Evolutionary conservation across 108 stramenopile genomes (phyloP), one percentile per base, ranked within the genome.

Genomic region (Cylindrotheca fusiformis): DNA sequence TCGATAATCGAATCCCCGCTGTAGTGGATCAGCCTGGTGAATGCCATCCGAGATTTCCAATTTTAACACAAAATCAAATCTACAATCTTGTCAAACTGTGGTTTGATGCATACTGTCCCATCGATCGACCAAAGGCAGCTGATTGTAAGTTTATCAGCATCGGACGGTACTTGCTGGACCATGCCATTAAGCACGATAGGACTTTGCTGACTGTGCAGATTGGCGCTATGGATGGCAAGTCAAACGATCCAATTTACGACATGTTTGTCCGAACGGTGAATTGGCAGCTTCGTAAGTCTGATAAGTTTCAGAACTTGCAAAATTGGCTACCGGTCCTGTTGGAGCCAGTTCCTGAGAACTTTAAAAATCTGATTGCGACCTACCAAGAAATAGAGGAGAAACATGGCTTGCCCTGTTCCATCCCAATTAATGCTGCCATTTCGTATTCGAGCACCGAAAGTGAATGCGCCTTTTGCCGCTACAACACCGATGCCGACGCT

Each of bases 341-440:
- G 41, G 64, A 65, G 64, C 64, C 64, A 14, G 52, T 65, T 17
- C 64, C 54, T 23, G 29, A 20, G 24, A 65, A 65, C 54, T 65
- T 26, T 41, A 32, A 53, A 2, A 30, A 33, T 30, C n/a, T 65
- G 54, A 20, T 32, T 8, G 17, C 32, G 30, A 65, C 52, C 23
- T 65, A 65, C 33, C 19, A 25, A 6, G 33, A 2, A 4, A 41
- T 65, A 36, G 54, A 26, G 4, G 32, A 41, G 19, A 55, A 21
- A 0, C 31, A 0, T 0, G 64, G 54, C 12, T 52, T 65, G 2
- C 30, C 3, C 0, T 54, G 64, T 41, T 31, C 54, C n/a, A 52
- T 55, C 21, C 52, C 54, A 2, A 54, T 54, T 18, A 14, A 65
- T 36, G 52, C 52, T 33, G 64, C 64, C 25, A 31, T 55, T 2